Evolutionary conservation across 2,329 filamentous ascomycete species (phyloP), one percentile per base, ranked within the genome.

Genomic region (Phoma herbarum): DNA sequence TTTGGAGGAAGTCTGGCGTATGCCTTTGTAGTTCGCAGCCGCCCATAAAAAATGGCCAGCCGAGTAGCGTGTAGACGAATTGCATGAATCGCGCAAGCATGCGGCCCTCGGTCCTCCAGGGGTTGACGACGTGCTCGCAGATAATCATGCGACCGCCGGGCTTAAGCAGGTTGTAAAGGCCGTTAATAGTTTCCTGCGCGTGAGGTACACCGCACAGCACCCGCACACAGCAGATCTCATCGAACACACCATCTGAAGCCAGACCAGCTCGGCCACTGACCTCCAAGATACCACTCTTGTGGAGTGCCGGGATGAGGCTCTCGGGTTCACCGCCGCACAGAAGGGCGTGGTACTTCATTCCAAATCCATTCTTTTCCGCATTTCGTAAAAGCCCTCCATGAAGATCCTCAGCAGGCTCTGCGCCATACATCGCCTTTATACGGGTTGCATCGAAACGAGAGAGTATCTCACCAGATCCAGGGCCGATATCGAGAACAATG

Each of bases 151-250:
- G 74, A 0, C 85, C 85, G 2, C 85, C 84, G 0, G 84, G 84
- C 59, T 81, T 83, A 37, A 87, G 68, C 59, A 86, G 66, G 0
- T 65, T 65, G 66, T 86, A 85, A 35, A 87, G 62, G 1, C 80
- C 78, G 1, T 69, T 67, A 16, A 81, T 75, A 2, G 82, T 83
- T 48, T 77, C 72, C 46, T 81, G 75, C 22, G 80, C 76, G 41
- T 80, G 69, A 0, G 83, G 82, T 9, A 87, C 81, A 3, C 82
- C 82, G 61, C 85, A 87, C 2, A 87, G 71, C 1, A 86, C 84
- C 0, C 84, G 77, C 10, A 85, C 73, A 57, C 82, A 83, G 47
- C 84, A 73, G 45, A 87, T 83, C 12, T 83, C 83, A 64, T 87
- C 85, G 44, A 86, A 85, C 0, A 85, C 63, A 0, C 79, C 80